Base-by-base conservation (phyloP, 176 grass and related monocot species). In the Oryza meyeriana region DNA sequence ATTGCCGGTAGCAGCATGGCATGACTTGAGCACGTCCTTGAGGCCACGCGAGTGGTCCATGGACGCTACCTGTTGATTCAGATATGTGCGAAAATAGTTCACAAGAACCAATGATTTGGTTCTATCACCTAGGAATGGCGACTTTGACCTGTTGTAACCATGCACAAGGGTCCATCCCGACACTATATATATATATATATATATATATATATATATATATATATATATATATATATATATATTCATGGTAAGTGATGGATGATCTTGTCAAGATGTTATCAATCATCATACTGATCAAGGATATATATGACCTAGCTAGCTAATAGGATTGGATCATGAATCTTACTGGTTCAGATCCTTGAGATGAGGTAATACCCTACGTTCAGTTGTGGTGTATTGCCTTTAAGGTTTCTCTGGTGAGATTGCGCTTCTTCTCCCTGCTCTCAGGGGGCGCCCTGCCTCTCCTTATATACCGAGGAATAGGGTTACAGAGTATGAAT, bases 51-150 rank as follows among this genome's bases (percentile, higher is more conserved):
- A 92, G 58, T 90, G 87, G 28, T 90, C 84, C 81, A 72, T 17
- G 65, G 87, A 95, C 69, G 82, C 72, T 12, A 70, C 78, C 67
- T 41, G 25, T 17, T 78, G 64, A 16, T 88, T 67, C 38, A 87
- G 82, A 64, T 92, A 70, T 5, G 75, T 82, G 27, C 83, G 81
- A 59, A 94, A 95, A 61, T 90, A 92, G 72, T 90, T 92, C 75
- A 95, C 82, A 6, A 90, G 88, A 24, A 96, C 72, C 48, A 90
- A 62, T 62, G 85, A 87, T 80, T 88, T 82, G 59, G 65, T 82
- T 36, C 26, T 31, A 29, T 90, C 86, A 61, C 29, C 83, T 4
- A 96, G 80, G 31, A 52, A 40, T 48, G 17, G 16, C 6, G 86
- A 96, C 72, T 89, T 88, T 1, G 66, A 38, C 10, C 94, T 79